A percentile compares a stretch with the other conserved stretches of the same genome.
Conservation (phyloP, 1,284 basidiomycete species). For the Coriolopsis trogii region DNA sequence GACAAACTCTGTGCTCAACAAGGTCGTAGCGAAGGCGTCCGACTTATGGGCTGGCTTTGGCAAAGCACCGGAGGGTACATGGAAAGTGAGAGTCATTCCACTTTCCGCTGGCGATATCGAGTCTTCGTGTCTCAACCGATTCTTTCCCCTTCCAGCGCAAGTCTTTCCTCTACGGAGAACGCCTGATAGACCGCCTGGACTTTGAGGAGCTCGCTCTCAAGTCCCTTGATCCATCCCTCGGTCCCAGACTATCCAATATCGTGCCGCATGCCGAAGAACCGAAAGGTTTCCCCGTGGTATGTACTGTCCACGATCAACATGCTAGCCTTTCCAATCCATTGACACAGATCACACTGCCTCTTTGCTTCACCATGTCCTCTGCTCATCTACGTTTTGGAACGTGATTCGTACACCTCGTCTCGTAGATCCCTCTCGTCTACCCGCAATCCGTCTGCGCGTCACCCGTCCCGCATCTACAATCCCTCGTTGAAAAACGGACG, state of each 20-base stretch:
- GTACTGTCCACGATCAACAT: conserved; percentile 2
- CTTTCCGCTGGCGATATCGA: neutral
- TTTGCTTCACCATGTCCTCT: neutral
- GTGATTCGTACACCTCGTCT: neutral
- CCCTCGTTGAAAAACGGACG: conserved; percentile 53
- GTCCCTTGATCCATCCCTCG: conserved; percentile 67
- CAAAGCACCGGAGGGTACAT: conserved; percentile 59
- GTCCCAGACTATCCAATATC: conserved; percentile 43
- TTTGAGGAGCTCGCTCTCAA: conserved; percentile 78
- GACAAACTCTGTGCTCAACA: conserved; percentile 37
- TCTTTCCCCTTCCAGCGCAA: conserved; percentile 44
- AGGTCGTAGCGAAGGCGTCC: conserved; percentile 52
- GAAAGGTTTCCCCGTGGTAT: conserved; percentile 22
- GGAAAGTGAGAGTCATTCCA: conserved; percentile 55
- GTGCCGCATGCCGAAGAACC: conserved; percentile 20
- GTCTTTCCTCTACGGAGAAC: conserved; percentile 64
- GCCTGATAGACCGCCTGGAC: conserved; percentile 67
- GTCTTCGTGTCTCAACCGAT: neutral
- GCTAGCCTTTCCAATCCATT: conserved; percentile 22
- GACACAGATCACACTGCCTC: conserved; percentile 12
- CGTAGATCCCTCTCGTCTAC: conserved; percentile 68
- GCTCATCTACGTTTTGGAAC: neutral
- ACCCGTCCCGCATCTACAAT: conserved; percentile 55
- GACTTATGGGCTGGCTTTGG: conserved; percentile 67
- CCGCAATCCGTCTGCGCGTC: conserved; percentile 57